Base-by-base conservation (phyloP, 148 eudicot genomes). In the Selenicereus undatus region DNA sequence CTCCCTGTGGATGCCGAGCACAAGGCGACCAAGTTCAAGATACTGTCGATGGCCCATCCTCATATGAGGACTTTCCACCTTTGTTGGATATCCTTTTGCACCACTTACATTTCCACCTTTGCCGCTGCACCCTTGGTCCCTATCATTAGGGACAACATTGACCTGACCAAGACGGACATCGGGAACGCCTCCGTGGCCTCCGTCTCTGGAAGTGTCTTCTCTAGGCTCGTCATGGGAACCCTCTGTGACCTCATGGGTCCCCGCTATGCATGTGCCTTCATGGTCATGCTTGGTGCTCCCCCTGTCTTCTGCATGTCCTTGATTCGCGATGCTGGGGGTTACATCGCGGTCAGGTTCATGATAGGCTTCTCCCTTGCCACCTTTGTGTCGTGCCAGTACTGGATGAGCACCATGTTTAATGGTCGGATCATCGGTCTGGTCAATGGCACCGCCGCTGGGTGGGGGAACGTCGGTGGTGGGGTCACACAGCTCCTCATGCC, bases 321-420 rank as follows among this genome's bases (percentile, higher is more conserved):
- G 17, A 86, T 88, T 0, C 18, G 80, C 0, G 50, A 74, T 5
- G 82, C 89, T 0, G 70, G 80, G 1, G 91, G 91, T 35, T 88
- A 86, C 76, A 20, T 86, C 27, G 88, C 87, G 0, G 88, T 81
- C 14, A 76, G 90, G 76, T 88, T 88, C 81, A 82, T 84, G 87
- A 86, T 88, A 24, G 90, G 90, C 0, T 88, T 88, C 36, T 82
- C 85, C 5, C 74, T 88, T 0, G 90, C 90, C 12, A 88, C 88
- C 10, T 88, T 88, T 22, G 90, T 88, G 74, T 83, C 90, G 51
- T 88, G 90, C 71, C 90, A 88, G 75, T 88, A 80, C 43, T 86
- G 90, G 92, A 89, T 89, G 90, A 88, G 89, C 79, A 83, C 89
- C 36, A 89, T 89, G 92, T 89, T 89, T 30, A 83, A 84, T 29